Evolutionary conservation across 345 rosid genomes (phyloP).

Genomic region (Moricandia arvensis): DNA sequence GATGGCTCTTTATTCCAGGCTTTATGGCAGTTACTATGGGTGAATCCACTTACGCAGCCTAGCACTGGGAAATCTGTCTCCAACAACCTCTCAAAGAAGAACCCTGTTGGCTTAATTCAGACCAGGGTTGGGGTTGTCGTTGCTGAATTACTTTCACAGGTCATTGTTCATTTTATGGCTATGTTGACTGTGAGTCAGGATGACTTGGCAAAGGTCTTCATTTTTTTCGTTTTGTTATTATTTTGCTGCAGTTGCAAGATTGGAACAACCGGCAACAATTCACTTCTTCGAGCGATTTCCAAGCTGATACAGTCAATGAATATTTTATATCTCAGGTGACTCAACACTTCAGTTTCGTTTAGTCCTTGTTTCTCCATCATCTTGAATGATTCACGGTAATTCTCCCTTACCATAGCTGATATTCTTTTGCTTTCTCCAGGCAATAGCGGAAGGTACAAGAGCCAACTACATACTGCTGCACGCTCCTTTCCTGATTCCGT

Average conservation of each 20-base stretch:
- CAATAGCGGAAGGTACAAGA: slow-evolving; percentile 74
- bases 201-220: slow-evolving; percentile 24
- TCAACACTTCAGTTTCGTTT: slow-evolving; percentile 29
- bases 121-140: slow-evolving; percentile 68
- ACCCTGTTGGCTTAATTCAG: slow-evolving; percentile 62
- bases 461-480: slow-evolving; percentile 89
- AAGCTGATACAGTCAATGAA: slow-evolving; percentile 87
- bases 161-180: slow-evolving; percentile 13
- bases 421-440: slow-evolving; percentile 48
- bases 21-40: slow-evolving; percentile 94
- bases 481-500: slow-evolving; percentile 97
- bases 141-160: slow-evolving; percentile 96
- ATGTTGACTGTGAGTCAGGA: slow-evolving; percentile 12
- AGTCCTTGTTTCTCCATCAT: not conserved
- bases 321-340: slow-evolving; percentile 90
- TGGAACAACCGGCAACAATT: slow-evolving; percentile 92
- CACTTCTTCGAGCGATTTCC: slow-evolving; percentile 79
- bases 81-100: slow-evolving; percentile 43
- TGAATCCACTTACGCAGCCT: slow-evolving; percentile 56
- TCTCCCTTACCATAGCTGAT: slow-evolving; percentile 22
- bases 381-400: not conserved
- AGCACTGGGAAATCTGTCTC: slow-evolving; percentile 49
- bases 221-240: slow-evolving; percentile 23
- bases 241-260: slow-evolving; percentile 74
- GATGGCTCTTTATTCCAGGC: slow-evolving; percentile 49